Evolutionary conservation across 1,284 basidiomycete species (phyloP).

Genomic region (Lentinus polychrous): DNA sequence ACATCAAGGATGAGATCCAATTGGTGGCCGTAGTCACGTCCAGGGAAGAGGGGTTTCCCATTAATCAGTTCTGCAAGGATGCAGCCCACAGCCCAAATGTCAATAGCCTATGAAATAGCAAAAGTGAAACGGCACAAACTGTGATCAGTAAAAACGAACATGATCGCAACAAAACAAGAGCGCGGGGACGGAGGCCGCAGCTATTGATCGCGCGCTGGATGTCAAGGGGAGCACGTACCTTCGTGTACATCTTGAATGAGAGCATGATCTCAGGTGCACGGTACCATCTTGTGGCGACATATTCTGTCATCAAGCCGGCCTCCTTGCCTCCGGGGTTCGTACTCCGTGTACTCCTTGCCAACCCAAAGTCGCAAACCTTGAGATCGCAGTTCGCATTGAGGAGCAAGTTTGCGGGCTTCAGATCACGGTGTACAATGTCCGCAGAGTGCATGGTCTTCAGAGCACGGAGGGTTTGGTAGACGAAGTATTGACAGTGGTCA

Average conservation of each 20-base stretch:
- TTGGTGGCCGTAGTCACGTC: conserved; percentile 85
- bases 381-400: conserved; percentile 85
- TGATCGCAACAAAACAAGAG: background rate
- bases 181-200: background rate
- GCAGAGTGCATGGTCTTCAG: conserved; percentile 82
- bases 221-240: conserved; percentile 29
- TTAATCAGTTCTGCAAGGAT: conserved; percentile 85
- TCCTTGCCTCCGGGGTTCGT: conserved; percentile 61
- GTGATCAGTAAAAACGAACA: conserved; percentile 9
- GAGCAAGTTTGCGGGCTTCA: conserved; percentile 78
- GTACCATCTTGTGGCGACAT: conserved; percentile 84
- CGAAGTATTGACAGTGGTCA: conserved; percentile 85
- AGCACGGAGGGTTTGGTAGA: conserved; percentile 73
- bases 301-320: conserved; percentile 75
- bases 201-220: background rate
- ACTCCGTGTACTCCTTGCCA: conserved; percentile 65
- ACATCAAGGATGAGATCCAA: conserved; percentile 82
- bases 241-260: conserved; percentile 81
- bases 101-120: conserved; percentile 49
- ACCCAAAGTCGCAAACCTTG: conserved; percentile 81
- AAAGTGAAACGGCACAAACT: too few relatives aligned
- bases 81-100: conserved; percentile 85
- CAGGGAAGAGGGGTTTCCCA: conserved; percentile 79
- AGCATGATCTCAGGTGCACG: conserved; percentile 87
- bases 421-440: conserved; percentile 74